These are phyloP conservation scores for Phytophthora tubulina DNA, from an alignment of 352 stramenopile species.

Conservation along the genomic window DNA sequence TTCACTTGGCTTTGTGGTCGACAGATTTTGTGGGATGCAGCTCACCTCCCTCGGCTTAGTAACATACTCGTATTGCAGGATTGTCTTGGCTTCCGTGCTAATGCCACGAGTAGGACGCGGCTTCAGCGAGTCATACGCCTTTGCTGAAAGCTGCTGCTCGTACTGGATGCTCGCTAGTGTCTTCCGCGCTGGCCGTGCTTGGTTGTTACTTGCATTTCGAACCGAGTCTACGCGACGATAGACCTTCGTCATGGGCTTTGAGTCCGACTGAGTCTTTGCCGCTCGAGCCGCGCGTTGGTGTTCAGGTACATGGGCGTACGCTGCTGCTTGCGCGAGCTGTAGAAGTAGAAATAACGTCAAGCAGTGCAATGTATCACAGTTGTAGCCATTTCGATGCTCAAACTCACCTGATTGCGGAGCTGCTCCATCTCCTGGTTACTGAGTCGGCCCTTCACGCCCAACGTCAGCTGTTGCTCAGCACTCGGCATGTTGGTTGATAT, in stretches of 20 bases:
- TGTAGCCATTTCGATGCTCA: constrained; percentile 39
- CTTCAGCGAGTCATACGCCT: constrained; percentile 47
- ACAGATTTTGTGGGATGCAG: constrained; percentile 54
- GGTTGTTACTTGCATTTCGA: constrained; percentile 2
- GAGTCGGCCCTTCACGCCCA: constrained; percentile 60
- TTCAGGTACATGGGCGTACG: constrained; percentile 63
- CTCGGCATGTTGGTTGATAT: constrained; percentile 11
- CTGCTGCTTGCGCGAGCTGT: constrained; percentile 64
- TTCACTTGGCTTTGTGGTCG: constrained; percentile 18
- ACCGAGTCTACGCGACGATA: constrained; percentile 53
- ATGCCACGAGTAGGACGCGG: constrained; percentile 47
- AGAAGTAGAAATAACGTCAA: neutral
- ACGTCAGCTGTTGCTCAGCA: constrained; percentile 22
- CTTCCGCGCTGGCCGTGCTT: constrained; percentile 51
- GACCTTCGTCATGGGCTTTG: constrained; percentile 69
- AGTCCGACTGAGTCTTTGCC: constrained; percentile 20
- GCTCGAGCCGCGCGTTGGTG: constrained; percentile 18
- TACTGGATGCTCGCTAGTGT: constrained; percentile 73
- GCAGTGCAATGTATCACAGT: neutral
- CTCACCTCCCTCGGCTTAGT: constrained; percentile 68
- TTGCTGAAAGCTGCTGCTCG: constrained; percentile 54
- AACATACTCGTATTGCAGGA: constrained; percentile 79
- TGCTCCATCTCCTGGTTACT: constrained; percentile 81
- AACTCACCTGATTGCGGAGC: constrained; percentile 45
- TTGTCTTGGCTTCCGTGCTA: constrained; percentile 50